These are phyloP conservation scores for Strobilomyces confusus DNA, from an alignment of 768 basidiomycete species.

Conservation along the genomic window DNA sequence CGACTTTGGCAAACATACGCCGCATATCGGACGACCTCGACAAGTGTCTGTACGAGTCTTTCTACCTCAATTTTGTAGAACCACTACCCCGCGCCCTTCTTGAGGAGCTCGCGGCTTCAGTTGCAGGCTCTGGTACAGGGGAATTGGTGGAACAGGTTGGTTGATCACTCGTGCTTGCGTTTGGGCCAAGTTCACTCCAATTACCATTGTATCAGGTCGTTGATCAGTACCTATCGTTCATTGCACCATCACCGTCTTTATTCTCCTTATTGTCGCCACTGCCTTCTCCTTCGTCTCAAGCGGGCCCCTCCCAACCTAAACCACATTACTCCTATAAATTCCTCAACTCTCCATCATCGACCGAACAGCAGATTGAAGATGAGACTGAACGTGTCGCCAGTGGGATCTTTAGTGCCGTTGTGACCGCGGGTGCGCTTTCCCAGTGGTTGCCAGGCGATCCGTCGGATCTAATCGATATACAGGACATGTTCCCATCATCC, in stretches of 20 bases:
- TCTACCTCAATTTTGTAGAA: conserved; percentile 93
- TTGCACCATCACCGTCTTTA: conserved; percentile 86
- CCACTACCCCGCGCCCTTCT: conserved; percentile 83
- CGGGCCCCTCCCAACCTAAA: conserved; percentile 34
- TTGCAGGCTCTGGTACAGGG: conserved; percentile 78
- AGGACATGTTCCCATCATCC: conserved; percentile 94
- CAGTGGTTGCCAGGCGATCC: not conserved
- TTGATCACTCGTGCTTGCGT: not conserved
- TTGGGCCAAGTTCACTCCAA: not conserved
- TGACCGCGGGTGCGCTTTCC: conserved; percentile 67
- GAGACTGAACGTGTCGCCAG: conserved; percentile 90
- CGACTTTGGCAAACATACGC: conserved; percentile 79
- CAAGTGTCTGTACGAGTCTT: conserved; percentile 86
- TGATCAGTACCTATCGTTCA: conserved; percentile 96
- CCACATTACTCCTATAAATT: conserved; percentile 71
- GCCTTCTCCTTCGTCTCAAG: conserved; percentile 33
- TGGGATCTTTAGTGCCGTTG: conserved; percentile 89
- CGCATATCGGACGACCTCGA: conserved; percentile 93
- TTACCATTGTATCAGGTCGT: conserved; percentile 54
- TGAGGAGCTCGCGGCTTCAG: conserved; percentile 88
- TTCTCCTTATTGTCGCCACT: conserved; percentile 82
- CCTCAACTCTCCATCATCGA: conserved; percentile 86
- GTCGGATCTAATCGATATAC: not conserved
- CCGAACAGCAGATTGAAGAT: conserved; percentile 86
- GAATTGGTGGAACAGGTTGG: conserved; percentile 76